phyloP scores from a whole-genome alignment of 805 yeast genomes.

The Ogataea ramenticola region DNA sequence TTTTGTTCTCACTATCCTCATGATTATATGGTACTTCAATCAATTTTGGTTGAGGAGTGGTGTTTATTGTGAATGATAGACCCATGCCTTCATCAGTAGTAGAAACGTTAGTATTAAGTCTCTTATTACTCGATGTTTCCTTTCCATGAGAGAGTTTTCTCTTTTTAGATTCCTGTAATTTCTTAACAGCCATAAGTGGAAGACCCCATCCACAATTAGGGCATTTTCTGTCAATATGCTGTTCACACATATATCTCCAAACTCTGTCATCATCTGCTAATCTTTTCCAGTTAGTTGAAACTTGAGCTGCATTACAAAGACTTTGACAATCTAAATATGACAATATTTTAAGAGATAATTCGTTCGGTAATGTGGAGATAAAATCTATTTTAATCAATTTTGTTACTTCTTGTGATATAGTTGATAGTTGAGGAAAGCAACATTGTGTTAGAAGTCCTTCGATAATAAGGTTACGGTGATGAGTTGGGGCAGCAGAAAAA shows the following conservation, averaged over 20 bases:
- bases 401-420: constrained; percentile 71
- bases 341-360: constrained; percentile 74
- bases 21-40: constrained; percentile 21
- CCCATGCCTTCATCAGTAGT: background rate
- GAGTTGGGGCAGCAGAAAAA: constrained; percentile 66
- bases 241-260: constrained; percentile 98
- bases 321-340: constrained; percentile 90
- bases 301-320: constrained; percentile 92
- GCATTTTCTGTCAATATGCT: constrained; percentile 95
- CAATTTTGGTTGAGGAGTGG: constrained; percentile 5
- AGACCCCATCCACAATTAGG: constrained; percentile 99
- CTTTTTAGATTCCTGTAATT: constrained; percentile 25
- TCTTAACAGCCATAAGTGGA: constrained; percentile 85
- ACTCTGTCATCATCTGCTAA: constrained; percentile 95
- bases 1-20: constrained; percentile 7
- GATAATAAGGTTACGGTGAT: constrained; percentile 66
- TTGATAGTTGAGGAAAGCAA: constrained; percentile 92
- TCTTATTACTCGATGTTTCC: background rate
- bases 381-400: constrained; percentile 83
- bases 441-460: constrained; percentile 84
- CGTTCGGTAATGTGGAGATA: constrained; percentile 77
- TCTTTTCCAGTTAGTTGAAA: constrained; percentile 76
- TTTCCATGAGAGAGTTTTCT: constrained; percentile 2
- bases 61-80: background rate
- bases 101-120: too few relatives aligned